phyloP scores from a whole-genome alignment of 2,329 filamentous ascomycete species.

The Aureobasidium pullulans region DNA sequence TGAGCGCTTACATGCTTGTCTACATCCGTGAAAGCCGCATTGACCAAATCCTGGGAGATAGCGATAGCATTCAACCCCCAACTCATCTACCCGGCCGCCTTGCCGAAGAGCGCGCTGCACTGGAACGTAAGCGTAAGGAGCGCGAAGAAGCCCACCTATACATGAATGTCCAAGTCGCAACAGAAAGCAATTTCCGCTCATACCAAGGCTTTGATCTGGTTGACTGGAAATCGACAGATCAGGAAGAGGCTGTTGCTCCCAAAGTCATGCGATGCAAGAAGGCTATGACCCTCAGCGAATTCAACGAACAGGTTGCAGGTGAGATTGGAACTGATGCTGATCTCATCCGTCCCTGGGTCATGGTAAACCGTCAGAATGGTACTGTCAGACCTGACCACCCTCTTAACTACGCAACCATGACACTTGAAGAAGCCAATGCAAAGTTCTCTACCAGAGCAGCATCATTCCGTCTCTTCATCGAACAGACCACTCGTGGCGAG shows the following conservation, averaged over 20 bases:
- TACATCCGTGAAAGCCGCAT: constrained; percentile 84
- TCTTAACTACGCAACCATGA: constrained; percentile 68
- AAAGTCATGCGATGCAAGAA: constrained; percentile 66
- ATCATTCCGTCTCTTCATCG: constrained; percentile 76
- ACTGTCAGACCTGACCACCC: constrained; percentile 86
- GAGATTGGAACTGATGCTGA: constrained; percentile 62
- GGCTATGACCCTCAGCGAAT: constrained; percentile 67
- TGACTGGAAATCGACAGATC: constrained; percentile 56
- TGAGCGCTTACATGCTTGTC: constrained; percentile 98
- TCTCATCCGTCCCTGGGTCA: constrained; percentile 79
- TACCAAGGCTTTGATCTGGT: constrained; percentile 79
- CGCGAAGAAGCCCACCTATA: constrained; percentile 92
- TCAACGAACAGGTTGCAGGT: constrained; percentile 62
- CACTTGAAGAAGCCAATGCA: constrained; percentile 54
- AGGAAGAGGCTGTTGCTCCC: constrained; percentile 60
- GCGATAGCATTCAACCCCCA: constrained; percentile 72
- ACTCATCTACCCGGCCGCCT: constrained; percentile 70
- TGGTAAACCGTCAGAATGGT: constrained; percentile 98
- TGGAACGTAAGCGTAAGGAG: constrained; percentile 75
- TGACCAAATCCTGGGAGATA: constrained; percentile 72
- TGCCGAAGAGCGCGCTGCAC: constrained; percentile 69
- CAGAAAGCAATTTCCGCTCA: constrained; percentile 69
- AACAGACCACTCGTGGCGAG: constrained; percentile 61
- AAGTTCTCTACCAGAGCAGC: constrained; percentile 62
- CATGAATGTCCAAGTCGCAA: constrained; percentile 74